Evolutionary conservation across 345 rosid genomes (phyloP).

Genomic region (Microcos paniculata): DNA sequence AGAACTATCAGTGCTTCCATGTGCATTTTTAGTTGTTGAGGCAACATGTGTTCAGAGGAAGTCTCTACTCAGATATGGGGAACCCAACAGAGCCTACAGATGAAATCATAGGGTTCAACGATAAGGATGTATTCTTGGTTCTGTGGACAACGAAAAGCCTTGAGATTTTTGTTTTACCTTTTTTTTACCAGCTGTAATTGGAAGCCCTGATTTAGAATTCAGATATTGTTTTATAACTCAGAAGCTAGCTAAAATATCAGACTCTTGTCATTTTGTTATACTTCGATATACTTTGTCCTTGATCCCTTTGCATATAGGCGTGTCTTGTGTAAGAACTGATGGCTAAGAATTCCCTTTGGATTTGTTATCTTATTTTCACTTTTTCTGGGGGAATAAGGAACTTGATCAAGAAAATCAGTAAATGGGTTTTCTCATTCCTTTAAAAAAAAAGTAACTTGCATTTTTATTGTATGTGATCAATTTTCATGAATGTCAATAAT

Average conservation of each 20-base stretch:
- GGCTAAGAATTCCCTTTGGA: background rate
- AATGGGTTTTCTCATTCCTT: background rate
- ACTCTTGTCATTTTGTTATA: constrained; percentile 10
- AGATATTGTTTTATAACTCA: constrained; percentile 42
- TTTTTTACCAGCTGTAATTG: constrained; percentile 39
- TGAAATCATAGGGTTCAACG: constrained; percentile 25
- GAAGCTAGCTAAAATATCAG: constrained; percentile 32
- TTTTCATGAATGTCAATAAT: too few species aligned
- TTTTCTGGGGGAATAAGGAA: background rate
- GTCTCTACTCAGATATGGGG: constrained; percentile 22
- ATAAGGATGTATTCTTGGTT: constrained; percentile 30
- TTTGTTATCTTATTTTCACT: background rate
- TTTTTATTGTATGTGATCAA: too few species aligned
- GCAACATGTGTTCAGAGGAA: constrained; percentile 33
- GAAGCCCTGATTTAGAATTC: constrained; percentile 46
- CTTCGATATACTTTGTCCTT: too few species aligned
- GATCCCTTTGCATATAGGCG: background rate
- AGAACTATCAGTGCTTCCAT: constrained; percentile 27
- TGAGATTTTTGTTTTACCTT: constrained; percentile 26
- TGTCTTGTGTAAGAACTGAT: constrained; percentile 2
- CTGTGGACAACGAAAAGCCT: constrained; percentile 35
- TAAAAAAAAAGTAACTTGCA: too few species aligned
- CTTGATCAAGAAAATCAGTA: background rate
- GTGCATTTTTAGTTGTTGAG: constrained; percentile 25
- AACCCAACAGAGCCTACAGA: constrained; percentile 13